These are phyloP conservation scores for Psilocybe azurescens DNA, from an alignment of 768 basidiomycete genomes.

Conservation along the genomic window DNA sequence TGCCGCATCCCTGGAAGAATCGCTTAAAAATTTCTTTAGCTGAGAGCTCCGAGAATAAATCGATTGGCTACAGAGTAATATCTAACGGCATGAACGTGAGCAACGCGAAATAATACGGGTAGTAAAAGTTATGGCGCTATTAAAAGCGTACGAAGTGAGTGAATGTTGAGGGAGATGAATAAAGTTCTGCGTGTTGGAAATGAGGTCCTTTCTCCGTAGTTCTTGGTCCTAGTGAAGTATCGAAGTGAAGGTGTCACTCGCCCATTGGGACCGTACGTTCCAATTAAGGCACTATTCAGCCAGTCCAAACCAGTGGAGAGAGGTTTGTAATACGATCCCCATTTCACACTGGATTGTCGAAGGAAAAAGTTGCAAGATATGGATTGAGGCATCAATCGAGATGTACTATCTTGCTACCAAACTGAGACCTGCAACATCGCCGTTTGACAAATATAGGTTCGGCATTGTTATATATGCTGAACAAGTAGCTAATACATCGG, in stretches of 20 bases:
- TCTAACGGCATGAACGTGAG: constrained; percentile 3
- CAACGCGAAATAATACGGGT: neutral
- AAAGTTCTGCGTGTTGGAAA: neutral
- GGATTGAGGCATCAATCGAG: constrained; percentile 16
- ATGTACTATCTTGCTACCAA: constrained; percentile 18
- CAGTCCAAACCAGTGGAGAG: constrained; percentile 2
- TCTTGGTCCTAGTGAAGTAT: neutral
- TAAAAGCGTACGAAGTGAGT: neutral
- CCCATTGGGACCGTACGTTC: constrained; percentile 9
- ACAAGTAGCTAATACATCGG: constrained; percentile 23
- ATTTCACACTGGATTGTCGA: constrained; percentile 15
- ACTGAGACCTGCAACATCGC: constrained; percentile 6
- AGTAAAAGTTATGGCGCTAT: neutral
- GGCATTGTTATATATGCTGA: constrained; percentile 22
- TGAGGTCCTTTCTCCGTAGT: constrained; percentile 2
- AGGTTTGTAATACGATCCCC: constrained; percentile 11
- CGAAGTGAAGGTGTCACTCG: neutral
- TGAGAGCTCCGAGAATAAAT: constrained; percentile 16
- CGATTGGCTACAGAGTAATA: constrained; percentile 1
- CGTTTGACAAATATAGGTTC: constrained; percentile 24
- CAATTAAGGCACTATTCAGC: constrained; percentile 3
- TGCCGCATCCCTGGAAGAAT: constrained; percentile 16
- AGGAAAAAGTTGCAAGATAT: constrained; percentile 16
- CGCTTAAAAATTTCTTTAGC: neutral
- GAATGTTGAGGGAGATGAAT: neutral